These are phyloP conservation scores for Naumovozyma dairenensis DNA, from an alignment of 805 yeast species.

Conservation along the genomic window DNA sequence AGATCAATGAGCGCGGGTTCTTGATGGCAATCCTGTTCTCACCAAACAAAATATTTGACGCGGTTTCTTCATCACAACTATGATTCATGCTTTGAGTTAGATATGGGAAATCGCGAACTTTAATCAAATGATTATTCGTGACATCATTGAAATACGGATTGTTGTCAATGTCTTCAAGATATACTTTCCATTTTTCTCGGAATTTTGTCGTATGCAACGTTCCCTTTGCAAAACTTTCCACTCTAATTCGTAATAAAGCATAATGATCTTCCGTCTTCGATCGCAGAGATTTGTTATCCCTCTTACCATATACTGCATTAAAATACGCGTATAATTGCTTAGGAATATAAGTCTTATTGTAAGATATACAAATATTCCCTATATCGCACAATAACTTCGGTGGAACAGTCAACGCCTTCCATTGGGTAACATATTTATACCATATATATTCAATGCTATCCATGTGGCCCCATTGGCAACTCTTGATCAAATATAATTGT, in stretches of 20 bases:
- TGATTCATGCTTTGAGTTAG: slow-evolving; percentile 11
- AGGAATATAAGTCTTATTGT: slow-evolving; percentile 18
- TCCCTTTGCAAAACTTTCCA: slow-evolving; percentile 24
- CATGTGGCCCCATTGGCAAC: slow-evolving; percentile 23
- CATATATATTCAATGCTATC: slow-evolving; percentile 20
- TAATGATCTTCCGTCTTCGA: slow-evolving; percentile 9
- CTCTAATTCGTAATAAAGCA: slow-evolving; percentile 18
- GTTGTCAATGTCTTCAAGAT: slow-evolving; percentile 23
- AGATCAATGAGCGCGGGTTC: slow-evolving; percentile 16
- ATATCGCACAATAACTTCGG: slow-evolving; percentile 20
- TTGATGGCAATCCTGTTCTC: slow-evolving; percentile 11
- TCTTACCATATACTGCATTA: slow-evolving; percentile 6
- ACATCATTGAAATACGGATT: too few relatives aligned
- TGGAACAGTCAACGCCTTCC: slow-evolving; percentile 11
- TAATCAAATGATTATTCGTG: slow-evolving; percentile 4
- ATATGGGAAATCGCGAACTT: slow-evolving; percentile 23
- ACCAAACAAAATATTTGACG: slow-evolving; percentile 13
- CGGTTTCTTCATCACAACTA: slow-evolving; percentile 3
- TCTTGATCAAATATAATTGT: slow-evolving; percentile 15
- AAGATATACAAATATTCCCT: slow-evolving; percentile 18
- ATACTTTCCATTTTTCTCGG: slow-evolving; percentile 26
- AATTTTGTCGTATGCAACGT: slow-evolving; percentile 13
- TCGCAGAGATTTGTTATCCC: background rate
- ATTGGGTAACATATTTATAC: slow-evolving; percentile 21
- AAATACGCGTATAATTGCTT: slow-evolving; percentile 17